These are phyloP conservation scores for Candida insectalens DNA, from an alignment of 805 yeast species.

Conservation along the genomic window DNA sequence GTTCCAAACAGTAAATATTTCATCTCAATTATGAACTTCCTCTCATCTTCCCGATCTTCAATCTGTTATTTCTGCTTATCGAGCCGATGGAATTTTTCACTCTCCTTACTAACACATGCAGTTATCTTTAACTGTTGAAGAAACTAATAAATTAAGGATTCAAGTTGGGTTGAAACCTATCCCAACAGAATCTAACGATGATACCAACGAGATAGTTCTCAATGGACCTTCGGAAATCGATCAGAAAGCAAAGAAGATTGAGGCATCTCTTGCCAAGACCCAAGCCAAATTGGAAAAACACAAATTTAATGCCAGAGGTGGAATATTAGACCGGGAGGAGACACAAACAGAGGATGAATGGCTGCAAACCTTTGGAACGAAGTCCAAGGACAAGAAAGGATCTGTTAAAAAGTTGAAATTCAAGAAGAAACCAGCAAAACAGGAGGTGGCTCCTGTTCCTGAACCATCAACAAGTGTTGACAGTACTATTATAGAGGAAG, in stretches of 20 bases:
- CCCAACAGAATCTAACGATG: slow-evolving; percentile 24
- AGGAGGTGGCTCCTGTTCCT: slow-evolving; percentile 34
- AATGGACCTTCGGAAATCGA: background rate
- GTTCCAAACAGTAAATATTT: too few relatives aligned
- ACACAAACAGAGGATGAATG: slow-evolving; percentile 26
- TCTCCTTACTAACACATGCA: background rate
- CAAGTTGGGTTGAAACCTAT: slow-evolving; percentile 35
- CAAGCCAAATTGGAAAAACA: slow-evolving; percentile 13
- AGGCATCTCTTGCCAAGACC: slow-evolving; percentile 7
- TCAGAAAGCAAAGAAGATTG: slow-evolving; percentile 11
- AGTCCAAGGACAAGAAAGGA: slow-evolving; percentile 2
- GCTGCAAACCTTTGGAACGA: slow-evolving; percentile 20
- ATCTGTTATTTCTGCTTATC: too few relatives aligned
- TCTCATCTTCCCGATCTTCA: too few relatives aligned
- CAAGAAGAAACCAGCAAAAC: slow-evolving; percentile 22
- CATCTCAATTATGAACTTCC: too few relatives aligned
- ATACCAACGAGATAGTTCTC: too few relatives aligned
- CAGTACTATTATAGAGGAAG: slow-evolving; percentile 6
- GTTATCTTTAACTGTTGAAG: slow-evolving; percentile 28
- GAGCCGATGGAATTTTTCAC: too few relatives aligned
- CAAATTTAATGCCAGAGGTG: slow-evolving; percentile 15
- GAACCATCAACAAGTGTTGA: slow-evolving; percentile 20
- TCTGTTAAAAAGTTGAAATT: slow-evolving; percentile 6
- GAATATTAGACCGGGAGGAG: slow-evolving; percentile 20
- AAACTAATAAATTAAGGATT: slow-evolving; percentile 36